phyloP scores from a whole-genome alignment of 208 protist species.

The Angomonas deanei region DNA sequence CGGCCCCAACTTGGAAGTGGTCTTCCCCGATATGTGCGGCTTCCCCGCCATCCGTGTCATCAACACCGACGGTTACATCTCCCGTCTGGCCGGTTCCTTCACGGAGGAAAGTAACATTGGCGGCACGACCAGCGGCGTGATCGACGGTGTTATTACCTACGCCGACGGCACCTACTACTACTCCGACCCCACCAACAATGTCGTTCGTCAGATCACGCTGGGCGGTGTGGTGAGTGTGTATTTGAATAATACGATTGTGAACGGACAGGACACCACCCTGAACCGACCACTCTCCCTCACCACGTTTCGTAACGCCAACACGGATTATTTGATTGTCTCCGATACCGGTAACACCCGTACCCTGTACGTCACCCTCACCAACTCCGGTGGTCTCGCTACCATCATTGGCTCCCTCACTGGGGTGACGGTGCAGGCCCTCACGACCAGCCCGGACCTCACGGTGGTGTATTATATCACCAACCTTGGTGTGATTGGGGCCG shows the following conservation, averaged over 20 bases:
- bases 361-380: not conserved
- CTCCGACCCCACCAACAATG: conserved; percentile 55
- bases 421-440: not conserved
- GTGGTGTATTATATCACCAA: not conserved
- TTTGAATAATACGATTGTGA: conserved; percentile 3
- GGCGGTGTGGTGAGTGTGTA: conserved; percentile 19
- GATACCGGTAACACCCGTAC: not conserved
- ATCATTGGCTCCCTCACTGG: not conserved
- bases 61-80: conserved; percentile 22
- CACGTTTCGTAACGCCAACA: not conserved
- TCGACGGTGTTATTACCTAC: conserved; percentile 19
- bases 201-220: conserved; percentile 34
- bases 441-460: not conserved
- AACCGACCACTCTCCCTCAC: conserved; percentile 5
- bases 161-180: conserved; percentile 18
- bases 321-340: not conserved
- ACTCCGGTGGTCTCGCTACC: not conserved
- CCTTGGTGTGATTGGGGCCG: not conserved
- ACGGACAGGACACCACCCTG: not conserved
- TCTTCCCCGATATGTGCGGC: conserved; percentile 48
- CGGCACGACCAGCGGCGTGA: conserved; percentile 9
- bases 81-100: conserved; percentile 38
- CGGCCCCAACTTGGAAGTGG: conserved; percentile 8
- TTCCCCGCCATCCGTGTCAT: conserved; percentile 43
- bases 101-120: conserved; percentile 19